A percentile compares a stretch with the other conserved stretches of the same genome.
phyloP scores from a whole-genome alignment of 2,329 filamentous ascomycete species.

The Colletotrichum falcatum region DNA sequence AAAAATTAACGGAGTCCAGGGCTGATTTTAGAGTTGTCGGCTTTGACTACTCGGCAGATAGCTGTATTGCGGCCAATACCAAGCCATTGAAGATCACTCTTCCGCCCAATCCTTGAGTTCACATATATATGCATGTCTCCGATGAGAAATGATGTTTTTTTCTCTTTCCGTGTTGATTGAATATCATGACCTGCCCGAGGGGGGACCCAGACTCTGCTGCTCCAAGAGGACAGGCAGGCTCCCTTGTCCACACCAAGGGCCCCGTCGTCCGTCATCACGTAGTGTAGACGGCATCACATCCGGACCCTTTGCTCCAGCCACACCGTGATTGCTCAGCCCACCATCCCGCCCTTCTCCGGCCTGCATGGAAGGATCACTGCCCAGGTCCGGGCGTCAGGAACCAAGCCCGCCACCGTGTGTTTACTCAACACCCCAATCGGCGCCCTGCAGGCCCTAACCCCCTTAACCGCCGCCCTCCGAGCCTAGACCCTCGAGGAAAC shows the following conservation, averaged over 20 bases:
- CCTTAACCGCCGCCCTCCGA: not conserved
- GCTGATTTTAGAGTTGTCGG: constrained; percentile 43
- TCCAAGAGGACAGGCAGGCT: not conserved
- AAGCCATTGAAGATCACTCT: constrained; percentile 43
- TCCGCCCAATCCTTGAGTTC: constrained; percentile 37
- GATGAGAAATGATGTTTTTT: not conserved
- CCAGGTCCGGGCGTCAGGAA: not conserved
- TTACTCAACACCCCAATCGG: not conserved
- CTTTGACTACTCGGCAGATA: constrained; percentile 43
- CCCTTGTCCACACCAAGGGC: not conserved
- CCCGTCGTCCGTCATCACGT: not conserved
- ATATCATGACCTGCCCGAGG: not conserved
- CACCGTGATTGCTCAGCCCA: not conserved
- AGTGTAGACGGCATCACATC: not conserved
- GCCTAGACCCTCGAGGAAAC: not conserved
- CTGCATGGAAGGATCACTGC: not conserved
- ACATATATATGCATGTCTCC: constrained; percentile 2
- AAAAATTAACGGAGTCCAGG: constrained; percentile 43
- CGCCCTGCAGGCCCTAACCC: not conserved
- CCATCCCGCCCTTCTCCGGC: not conserved
- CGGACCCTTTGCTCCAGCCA: not conserved
- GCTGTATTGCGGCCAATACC: constrained; percentile 42
- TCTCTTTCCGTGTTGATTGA: not conserved
- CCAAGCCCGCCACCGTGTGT: not conserved
- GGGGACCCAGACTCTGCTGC: not conserved